Evolutionary conservation across 1,139 yeast genomes (phyloP), one percentile per base, ranked within the genome.

Genomic region (Magnusiomyces suaveolens): DNA sequence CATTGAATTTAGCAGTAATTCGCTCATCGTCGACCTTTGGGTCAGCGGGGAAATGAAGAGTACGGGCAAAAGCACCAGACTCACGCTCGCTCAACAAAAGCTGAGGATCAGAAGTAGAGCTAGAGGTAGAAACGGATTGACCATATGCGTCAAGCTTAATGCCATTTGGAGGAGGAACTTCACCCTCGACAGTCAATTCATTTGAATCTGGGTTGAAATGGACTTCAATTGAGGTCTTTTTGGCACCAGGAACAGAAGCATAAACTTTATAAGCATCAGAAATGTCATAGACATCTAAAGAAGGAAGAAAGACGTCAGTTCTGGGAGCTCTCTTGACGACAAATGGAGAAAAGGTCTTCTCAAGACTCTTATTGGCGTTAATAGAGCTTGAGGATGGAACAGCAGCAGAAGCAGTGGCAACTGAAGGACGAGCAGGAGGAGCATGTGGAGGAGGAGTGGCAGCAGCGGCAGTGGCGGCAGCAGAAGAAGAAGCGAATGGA

Each of bases 401-500:
- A 3, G 50, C 29, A 47, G 41, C 41, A 4, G 50, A 14, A 46
- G 38, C 49, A 8, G 49, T 29, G 14, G 46, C 96, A 60, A 83
- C 78, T 75, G 92, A 97, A 64, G 92, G 79, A 52, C 83, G 81
- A 52, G 78, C 80, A 55, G 94, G 80, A 58, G 95, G 92, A 71
- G 87, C 94, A 73, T 87, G 88, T 74, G 90, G 96, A 65, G 87
- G 83, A 64, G 87, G 79, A 68, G 79, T 18, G 14, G 47, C 29
- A 18, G 32, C 47, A n/a, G 18, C 18, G 18, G 43, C 10, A n/a
- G 43, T 18, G 43, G 43, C 18, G 6, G 18, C 10, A 16, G 18
- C 43, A 16, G 10, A 10, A 38, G 43, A 8, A 23, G 47, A 24
- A 25, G 16, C 18, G 20, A 14, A 21, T 14, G 47, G 20, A 23